phyloP scores from a whole-genome alignment of 306 rosid species.

The Prunus dulcis region DNA sequence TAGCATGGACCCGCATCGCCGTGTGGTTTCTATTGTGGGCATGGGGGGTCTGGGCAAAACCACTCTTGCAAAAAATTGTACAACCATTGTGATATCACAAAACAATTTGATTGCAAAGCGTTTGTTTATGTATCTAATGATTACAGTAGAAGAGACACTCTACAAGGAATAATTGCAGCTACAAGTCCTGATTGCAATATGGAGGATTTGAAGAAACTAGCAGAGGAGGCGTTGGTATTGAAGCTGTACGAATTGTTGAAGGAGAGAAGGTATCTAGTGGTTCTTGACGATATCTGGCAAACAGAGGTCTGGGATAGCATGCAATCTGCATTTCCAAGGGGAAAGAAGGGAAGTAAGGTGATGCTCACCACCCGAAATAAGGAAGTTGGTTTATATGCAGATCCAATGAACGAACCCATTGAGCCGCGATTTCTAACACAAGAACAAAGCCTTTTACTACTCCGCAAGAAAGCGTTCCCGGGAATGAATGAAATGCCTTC shows the following conservation, averaged over 20 bases:
- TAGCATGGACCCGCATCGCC: not conserved
- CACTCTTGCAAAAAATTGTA: not conserved
- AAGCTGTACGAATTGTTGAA: not conserved
- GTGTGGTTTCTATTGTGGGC: constrained; percentile 1
- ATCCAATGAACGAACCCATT: not conserved
- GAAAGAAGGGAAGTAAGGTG: not conserved
- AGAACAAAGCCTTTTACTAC: not conserved
- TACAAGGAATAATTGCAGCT: not conserved
- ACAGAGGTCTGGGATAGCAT: not conserved
- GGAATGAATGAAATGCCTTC: not conserved
- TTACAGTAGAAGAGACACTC: not conserved
- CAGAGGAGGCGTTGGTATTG: not conserved
- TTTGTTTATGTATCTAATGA: not conserved
- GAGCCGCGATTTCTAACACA: not conserved
- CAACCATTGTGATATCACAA: not conserved
- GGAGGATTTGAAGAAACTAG: not conserved
- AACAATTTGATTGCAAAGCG: not conserved
- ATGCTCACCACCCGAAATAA: not conserved
- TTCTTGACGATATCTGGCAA: not conserved
- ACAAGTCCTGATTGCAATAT: not conserved
- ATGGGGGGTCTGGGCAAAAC: not conserved
- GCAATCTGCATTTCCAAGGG: not conserved
- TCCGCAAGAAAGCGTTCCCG: not conserved
- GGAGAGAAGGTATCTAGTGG: not conserved
- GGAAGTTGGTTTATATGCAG: not conserved